Base-by-base conservation (phyloP, 2,329 filamentous ascomycete genomes). In the Colletotrichum tabaci region DNA sequence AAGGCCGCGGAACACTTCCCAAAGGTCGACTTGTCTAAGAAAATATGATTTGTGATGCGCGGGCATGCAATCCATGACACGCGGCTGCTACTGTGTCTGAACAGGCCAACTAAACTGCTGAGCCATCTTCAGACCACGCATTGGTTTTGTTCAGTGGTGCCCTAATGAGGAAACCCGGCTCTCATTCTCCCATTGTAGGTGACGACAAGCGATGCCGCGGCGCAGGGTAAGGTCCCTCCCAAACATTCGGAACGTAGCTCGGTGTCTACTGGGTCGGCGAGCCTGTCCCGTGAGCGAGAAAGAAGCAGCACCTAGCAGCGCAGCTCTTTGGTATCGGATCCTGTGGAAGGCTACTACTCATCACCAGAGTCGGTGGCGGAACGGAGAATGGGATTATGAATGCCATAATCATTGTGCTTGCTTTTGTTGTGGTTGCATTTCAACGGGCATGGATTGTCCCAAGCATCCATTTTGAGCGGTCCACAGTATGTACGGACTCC, bases 1-100 rank as follows among this genome's bases (percentile, higher is more conserved):
- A 71, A 68, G 65, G 12, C 65, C 68, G 68, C 68, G 68, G 68
- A 71, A 63, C 65, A 63, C 52, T 63, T 57, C 60, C 53, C 58
- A 68, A 10, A 49, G 40, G 44, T 63, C 46, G 58, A 71, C 38
- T 60, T 47, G 40, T 8, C 52, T 10, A 3, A 40, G 26, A 9
- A 10, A 53, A 71, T 68, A 2, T 68, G 68, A 71, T 46, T 63
- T 60, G 21, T 64, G 58, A 71, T 18, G 38, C 8, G 47, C 44
- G 21, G 35, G 46, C 44, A 67, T 60, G 46, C 47, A 26, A 63
- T 46, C 66, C 64, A 58, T 63, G 57, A 57, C 64, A 67, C 38
- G 42, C 57, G 52, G 68, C 26, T 52, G 52, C 58, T 58, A 35
- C 26, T 13, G 47, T 13, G 38, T 42, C 44, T 61, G 64, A 38